phyloP scores from a whole-genome alignment of 768 basidiomycete species.

The Chlorophyllum brunneum region DNA sequence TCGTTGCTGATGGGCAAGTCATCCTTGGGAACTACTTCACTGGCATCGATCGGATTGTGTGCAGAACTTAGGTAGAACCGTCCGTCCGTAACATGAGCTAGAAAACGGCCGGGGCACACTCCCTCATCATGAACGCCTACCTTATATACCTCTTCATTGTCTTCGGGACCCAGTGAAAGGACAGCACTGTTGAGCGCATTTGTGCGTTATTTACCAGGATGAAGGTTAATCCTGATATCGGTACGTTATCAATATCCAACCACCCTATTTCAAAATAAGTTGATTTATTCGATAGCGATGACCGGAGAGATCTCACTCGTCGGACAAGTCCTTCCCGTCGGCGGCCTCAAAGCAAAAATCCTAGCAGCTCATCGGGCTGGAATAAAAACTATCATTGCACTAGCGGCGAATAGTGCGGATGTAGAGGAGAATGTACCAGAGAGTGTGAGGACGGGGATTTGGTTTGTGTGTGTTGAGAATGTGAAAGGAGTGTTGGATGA shows the following conservation, averaged over 20 bases:
- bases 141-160: no score
- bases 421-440: slow-evolving; percentile 97
- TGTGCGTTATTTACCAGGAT: slow-evolving; percentile 90
- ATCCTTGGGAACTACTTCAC: no score
- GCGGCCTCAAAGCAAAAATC: slow-evolving; percentile 95
- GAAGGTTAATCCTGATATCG: slow-evolving; percentile 81
- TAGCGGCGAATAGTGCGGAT: slow-evolving; percentile 85
- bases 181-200: slow-evolving; percentile 91
- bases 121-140: no score
- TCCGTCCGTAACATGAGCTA: no score
- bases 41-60: no score
- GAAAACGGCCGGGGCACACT: no score
- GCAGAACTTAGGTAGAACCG: no score
- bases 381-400: slow-evolving; percentile 88
- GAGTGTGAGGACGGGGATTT: slow-evolving; percentile 92
- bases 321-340: slow-evolving; percentile 94
- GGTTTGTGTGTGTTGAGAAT: slow-evolving; percentile 93
- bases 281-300: slow-evolving; percentile 60
- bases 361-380: slow-evolving; percentile 95
- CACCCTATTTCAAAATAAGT: background rate
- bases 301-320: slow-evolving; percentile 97
- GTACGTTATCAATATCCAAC: slow-evolving; percentile 38
- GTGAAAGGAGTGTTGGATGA: slow-evolving; percentile 86
- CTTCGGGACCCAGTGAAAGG: slow-evolving; percentile 94
- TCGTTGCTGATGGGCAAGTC: no score